Percentiles rank a stretch among this genome's conserved stretches.
Evolutionary conservation across 768 basidiomycete genomes (phyloP).

Genomic region (Arthromyces matolae): DNA sequence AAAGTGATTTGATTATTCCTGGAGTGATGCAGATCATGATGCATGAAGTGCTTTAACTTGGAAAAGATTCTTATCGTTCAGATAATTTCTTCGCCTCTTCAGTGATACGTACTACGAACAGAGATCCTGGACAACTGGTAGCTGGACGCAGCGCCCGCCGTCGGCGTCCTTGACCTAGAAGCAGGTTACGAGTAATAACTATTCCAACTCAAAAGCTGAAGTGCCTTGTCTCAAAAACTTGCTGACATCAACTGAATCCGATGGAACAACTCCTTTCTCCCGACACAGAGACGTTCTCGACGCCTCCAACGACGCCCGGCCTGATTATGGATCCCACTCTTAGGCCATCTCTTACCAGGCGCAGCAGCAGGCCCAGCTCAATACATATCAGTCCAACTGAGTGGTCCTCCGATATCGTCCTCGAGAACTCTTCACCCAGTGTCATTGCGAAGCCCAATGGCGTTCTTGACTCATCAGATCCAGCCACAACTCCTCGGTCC

Average conservation of each 20-base stretch:
- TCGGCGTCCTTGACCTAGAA: no score
- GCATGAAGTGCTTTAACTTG: no score
- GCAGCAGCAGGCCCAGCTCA: slow-evolving; percentile 41
- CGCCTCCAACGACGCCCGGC: slow-evolving; percentile 38
- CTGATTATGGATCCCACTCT: slow-evolving; percentile 20
- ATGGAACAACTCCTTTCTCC: slow-evolving; percentile 26
- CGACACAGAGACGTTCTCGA: slow-evolving; percentile 38
- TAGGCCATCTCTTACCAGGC: slow-evolving; percentile 39
- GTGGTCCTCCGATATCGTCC: slow-evolving; percentile 40
- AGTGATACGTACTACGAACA: no score
- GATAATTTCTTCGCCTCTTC: no score
- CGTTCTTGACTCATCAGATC: slow-evolving; percentile 17
- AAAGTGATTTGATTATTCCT: no score
- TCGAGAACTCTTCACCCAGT: slow-evolving; percentile 36
- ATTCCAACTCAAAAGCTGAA: no score
- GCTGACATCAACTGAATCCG: not conserved
- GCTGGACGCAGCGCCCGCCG: no score
- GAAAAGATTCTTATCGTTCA: no score
- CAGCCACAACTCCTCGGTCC: slow-evolving; percentile 19
- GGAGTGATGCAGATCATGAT: no score
- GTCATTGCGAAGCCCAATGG: slow-evolving; percentile 22
- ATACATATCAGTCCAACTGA: slow-evolving; percentile 40
- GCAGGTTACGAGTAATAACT: no score
- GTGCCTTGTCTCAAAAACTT: slow-evolving; percentile 6
- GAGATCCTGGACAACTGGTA: no score